Base-by-base conservation (phyloP, 2,329 filamentous ascomycete species). In the Xylariaceae sp. region DNA sequence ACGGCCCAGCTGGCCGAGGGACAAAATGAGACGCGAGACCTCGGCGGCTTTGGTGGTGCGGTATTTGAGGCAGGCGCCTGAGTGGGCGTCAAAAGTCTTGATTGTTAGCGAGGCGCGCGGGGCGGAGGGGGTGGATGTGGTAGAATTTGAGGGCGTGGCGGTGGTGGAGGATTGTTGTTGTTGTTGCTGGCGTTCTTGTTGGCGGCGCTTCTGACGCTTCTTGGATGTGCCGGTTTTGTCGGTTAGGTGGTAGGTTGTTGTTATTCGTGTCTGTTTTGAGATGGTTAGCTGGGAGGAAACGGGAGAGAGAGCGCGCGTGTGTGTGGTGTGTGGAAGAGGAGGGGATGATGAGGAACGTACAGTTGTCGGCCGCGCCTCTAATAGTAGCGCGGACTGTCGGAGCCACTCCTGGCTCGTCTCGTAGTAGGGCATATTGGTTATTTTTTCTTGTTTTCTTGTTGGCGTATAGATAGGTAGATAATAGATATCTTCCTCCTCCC, bases 371-470 rank as follows among this genome's bases (percentile, higher is more conserved):
- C 91, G 87, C 53, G 95, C 94, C 76, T 95, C 86, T 52, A 99
- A 81, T 56, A 99, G 87, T 59, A 93, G 86, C 16, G 87, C 81
- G 12, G 94, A 96, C 75, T 97, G 90, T 68, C 89, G 87, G 65
- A 97, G 90, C 90, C 92, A 99, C 78, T 93, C 89, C 76, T 96
- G 88, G 75, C 90, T 90, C 56, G 91, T 92, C 48, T 83, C 79
- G 73, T 96, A 87, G 73, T 90, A 87, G 2, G 90, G 88, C 93
- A 96, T 28, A 24, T 28, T 4, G 8, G n/a, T 48, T 7, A 11
- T 44, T 46, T 24, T 47, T 44, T 5, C 19, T 14, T 6, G 5
- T 21, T 17, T 21, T 40, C 12, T 26, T 41, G 19, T 24, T 8
- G 6, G 28, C 12, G 28, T 31, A 31, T 31, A 31, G 12, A n/a